Evolutionary conservation across 1,284 basidiomycete genomes (phyloP).

Genomic region (Tylopilus sp.): DNA sequence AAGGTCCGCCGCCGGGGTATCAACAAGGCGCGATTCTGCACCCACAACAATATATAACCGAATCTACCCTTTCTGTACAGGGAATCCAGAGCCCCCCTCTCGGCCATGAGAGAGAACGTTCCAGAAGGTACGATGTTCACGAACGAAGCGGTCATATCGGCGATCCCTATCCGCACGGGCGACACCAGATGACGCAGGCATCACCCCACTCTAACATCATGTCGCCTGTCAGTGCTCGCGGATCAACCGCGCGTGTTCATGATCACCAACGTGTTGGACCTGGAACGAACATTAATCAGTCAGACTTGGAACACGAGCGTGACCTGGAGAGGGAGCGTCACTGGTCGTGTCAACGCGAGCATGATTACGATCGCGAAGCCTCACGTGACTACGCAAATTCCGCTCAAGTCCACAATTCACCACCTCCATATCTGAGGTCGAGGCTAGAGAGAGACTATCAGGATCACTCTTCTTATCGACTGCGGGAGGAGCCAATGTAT

Average conservation of each 20-base stretch:
- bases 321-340: constrained; percentile 43
- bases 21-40: constrained; percentile 33
- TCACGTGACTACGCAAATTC: constrained; percentile 32
- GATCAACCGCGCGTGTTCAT: constrained; percentile 44
- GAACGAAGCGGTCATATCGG: constrained; percentile 32
- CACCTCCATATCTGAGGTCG: constrained; percentile 39
- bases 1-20: constrained; percentile 34
- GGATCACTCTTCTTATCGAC: constrained; percentile 38
- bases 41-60: constrained; percentile 42
- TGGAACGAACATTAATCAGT: constrained; percentile 50
- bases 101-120: constrained; percentile 42
- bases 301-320: constrained; percentile 43
- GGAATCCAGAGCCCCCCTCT: constrained; percentile 48
- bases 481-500: constrained; percentile 45
- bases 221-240: constrained; percentile 33
- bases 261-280: constrained; percentile 66
- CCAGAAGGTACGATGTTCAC: constrained; percentile 41
- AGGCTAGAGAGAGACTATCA: constrained; percentile 36
- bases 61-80: constrained; percentile 42
- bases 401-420: constrained; percentile 34
- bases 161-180: constrained; percentile 31
- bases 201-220: constrained; percentile 36
- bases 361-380: constrained; percentile 41
- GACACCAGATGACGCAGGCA: constrained; percentile 37
- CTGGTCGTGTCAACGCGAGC: constrained; percentile 46